Conservation (phyloP, 768 basidiomycete species). For the Suillus americanus region DNA sequence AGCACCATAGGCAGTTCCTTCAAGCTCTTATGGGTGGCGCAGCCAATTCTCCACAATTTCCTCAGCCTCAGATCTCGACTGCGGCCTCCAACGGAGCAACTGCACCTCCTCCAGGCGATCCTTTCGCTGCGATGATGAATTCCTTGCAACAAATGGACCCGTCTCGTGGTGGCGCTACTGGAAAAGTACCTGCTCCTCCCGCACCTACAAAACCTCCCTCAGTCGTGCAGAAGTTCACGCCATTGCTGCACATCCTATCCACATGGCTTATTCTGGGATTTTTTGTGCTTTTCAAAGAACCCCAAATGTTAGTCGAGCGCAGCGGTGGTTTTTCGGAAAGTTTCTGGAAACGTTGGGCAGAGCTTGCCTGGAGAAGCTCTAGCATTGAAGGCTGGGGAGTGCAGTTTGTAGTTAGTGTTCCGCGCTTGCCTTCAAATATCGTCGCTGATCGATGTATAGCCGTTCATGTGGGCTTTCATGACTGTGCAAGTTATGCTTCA, state of each 20-base stretch:
- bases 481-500: conserved; percentile 72
- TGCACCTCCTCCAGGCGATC: conserved; percentile 37
- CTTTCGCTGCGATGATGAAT: conserved; percentile 45
- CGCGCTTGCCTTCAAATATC: background rate
- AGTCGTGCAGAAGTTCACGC: conserved; percentile 58
- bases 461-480: conserved; percentile 82
- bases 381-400: conserved; percentile 44
- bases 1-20: conserved; percentile 69
- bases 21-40: conserved; percentile 54
- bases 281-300: conserved; percentile 69
- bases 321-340: conserved; percentile 33
- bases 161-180: conserved; percentile 20
- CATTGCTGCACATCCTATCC: conserved; percentile 61
- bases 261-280: conserved; percentile 66
- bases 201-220: conserved; percentile 37
- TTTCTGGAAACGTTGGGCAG: conserved; percentile 65
- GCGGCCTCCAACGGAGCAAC: conserved; percentile 17
- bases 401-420: conserved; percentile 53
- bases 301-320: conserved; percentile 43
- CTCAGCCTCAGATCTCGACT: conserved; percentile 7
- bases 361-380: conserved; percentile 42
- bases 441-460: conserved; percentile 39
- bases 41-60: conserved; percentile 30
- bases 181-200: conserved; percentile 27
- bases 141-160: conserved; percentile 27